Evolutionary conservation across 2,329 filamentous ascomycete genomes (phyloP), one percentile per base, ranked within the genome.

Genomic region (Aspergillus luchuensis): DNA sequence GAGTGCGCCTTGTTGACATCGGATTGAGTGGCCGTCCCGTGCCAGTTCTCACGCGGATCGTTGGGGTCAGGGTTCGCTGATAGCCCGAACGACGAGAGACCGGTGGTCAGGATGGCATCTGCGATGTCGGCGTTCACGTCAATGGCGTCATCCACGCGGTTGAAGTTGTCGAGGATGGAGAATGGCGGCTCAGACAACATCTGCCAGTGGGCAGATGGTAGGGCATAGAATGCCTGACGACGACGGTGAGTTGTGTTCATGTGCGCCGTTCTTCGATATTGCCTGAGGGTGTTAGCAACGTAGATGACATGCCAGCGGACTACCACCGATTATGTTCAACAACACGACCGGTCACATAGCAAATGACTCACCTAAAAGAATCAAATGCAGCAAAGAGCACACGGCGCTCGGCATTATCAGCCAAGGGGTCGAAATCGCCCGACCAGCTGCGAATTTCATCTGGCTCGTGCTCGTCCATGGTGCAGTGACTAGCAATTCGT

Each of bases 1-100:
- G 92, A 96, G 63, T 92, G 86, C 2, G 94, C 93, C 77, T 98
- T 99, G 73, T 96, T 92, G 56, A 96, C 81, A 71, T 98, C 94
- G 21, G 81, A 81, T 25, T 87, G 78, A 47, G 88, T 93, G 13
- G 92, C 90, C 33, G 86, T 82, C 4, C 86, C 88, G 19, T 86
- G 82, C 89, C 92, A 93, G 48, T 88, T 82, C 11, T 82, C 78
- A 38, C 79, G 76, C 1, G 78, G 75, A 56, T 79, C 76, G 19
- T 76, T 73, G 8, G 75, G 68, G 33, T 74, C 70, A 3, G 74
- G 74, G 43, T 73, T 57, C 30, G 66, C 63, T 47, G 81, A 68
- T n/a, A 87, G 77, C 19, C 83, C 82, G 68, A 96, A 95, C 4
- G 88, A 87, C 49, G 82, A 75, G 7, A 94, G 80, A 2, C 89